Evolutionary conservation across 2,329 filamentous ascomycete genomes (phyloP), one percentile per base, ranked within the genome.

Genomic region (Ilyonectria robusta): DNA sequence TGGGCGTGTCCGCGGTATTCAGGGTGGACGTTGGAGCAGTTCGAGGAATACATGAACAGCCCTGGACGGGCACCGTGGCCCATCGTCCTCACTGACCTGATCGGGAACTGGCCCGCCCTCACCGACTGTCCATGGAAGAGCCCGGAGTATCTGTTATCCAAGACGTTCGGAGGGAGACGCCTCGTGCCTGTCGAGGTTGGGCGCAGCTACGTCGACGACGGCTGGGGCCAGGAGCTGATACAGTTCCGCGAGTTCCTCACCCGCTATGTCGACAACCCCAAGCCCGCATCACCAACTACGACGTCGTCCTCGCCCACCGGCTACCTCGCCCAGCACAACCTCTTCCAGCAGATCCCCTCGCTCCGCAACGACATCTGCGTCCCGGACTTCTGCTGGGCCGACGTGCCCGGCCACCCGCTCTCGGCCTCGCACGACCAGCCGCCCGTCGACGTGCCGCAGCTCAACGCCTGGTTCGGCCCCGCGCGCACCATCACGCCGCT

Each of bases 391-490:
- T 97, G 94, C 84, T 97, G 92, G 83, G 88, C 91, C 6, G 80
- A 84, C 2, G 91, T 93, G 0, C 91, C 93, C 0, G 82, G 82
- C 0, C 87, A 90, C 66, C 84, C 84, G 15, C 76, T 77, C 3
- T 78, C 80, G 54, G 61, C 77, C 6, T 66, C 75, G 6, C 75
- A 79, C 44, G 70, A 83, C 70, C 80, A 83, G 61, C 78, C 81
- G 2, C 80, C 81, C 42, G 80, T 87, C 13, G 84, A 84, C 7
- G 86, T 89, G 23, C 94, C 94, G 0, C 84, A 93, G 48, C 85
- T 97, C 19, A 97, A 98, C 80, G 94, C 94, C 8, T 99, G 96
- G 96, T 92, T 98, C 70, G 96, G 96, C 0, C 96, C 96, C 0
- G 85, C 90, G 0, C 91, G 90, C 56, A 98, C 96, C 0, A 95